Evolutionary conservation across 1,139 yeast genomes (phyloP), one percentile per base, ranked within the genome.

Genomic region (Geotrichum bryndzae): DNA sequence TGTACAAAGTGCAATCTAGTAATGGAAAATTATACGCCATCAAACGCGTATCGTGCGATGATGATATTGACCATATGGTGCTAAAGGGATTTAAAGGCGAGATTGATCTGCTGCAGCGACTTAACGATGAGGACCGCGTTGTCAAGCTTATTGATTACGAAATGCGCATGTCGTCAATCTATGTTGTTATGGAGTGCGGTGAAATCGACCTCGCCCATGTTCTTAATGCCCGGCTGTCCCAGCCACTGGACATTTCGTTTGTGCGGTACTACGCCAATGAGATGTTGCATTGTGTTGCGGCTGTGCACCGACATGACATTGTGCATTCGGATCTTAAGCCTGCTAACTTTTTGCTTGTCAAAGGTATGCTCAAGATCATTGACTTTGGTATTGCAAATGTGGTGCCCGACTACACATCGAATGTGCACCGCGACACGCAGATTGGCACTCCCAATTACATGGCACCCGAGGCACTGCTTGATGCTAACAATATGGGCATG

Each of bases 311-410:
- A 64, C 86, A 88, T 35, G 97, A 88, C 31, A 87, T 94, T 66
- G 97, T 94, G 50, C 99, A 94, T 72, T 88, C 97, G 22, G 99
- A 94, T 73, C 79, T 94, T 67, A 94, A 94, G 72, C 99, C 99
- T 0, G 98, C 98, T 0, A 94, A 94, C 72, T 94, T 94, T 73
- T 80, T 94, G 54, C 84, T 92, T 69, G 97, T 94, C 11, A 83
- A 84, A 68, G 98, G 98, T 0, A 79, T 84, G 60, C 77, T 94
- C 67, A 94, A 94, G 70, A 84, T 94, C 59, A 94, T 94, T 64
- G 99, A 94, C 74, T 94, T 94, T 79, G 99, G 99, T 23, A 94
- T 94, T 63, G 96, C 98, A 15, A 89, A 92, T 75, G 90, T 94
- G 0, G 94, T 94, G 1, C 96, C 96, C 0, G 97, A 92, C 62